Evolutionary conservation across 768 basidiomycete species (phyloP), one percentile per base, ranked within the genome.

Genomic region (Calocera viscosa): DNA sequence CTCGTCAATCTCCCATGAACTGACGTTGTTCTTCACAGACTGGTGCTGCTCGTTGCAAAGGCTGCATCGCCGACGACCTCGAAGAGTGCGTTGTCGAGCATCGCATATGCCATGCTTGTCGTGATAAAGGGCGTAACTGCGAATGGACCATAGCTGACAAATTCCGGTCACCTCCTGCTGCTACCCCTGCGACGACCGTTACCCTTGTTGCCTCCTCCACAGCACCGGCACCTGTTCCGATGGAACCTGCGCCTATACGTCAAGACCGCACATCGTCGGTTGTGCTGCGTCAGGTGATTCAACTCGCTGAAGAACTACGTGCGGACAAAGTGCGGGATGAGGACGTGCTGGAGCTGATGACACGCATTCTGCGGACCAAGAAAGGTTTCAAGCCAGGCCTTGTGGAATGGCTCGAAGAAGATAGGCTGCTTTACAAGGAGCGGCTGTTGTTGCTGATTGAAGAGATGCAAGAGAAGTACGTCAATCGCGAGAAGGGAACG

Each of bases 381-480:
- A 60, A 60, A 30, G 53, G 53, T 10, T 60, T 60, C 53, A 60
- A 32, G 53, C 53, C 53, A 11, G 53, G 53, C 24, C 53, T 60
- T 8, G 53, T 60, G 11, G 53, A 60, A 32, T 60, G 53, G 53
- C 53, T 60, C 2, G 53, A 60, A 32, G 53, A 60, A 60, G 53
- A 60, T 19, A 12, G 53, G 24, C 14, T 5, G 30, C 19, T 60
- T 5, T 60, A 60, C 53, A 60, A 60, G 53, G 53, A 60, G 19
- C 53, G 53, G 8, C 53, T 60, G 53, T 26, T 60, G 14, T 16
- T 60, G 26, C 30, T 60, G 30, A 60, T 60, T 32, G 53, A 60
- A 22, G 53, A 60, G 22, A 60, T 60, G 53, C 53, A 60, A 32
- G 53, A 26, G 24, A 60, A 60, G 53, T 60, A 60, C 30, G 53